Evolutionary conservation across 1,284 basidiomycete species (phyloP), one percentile per base, ranked within the genome.

Genomic region (Ganoderma boninense): DNA sequence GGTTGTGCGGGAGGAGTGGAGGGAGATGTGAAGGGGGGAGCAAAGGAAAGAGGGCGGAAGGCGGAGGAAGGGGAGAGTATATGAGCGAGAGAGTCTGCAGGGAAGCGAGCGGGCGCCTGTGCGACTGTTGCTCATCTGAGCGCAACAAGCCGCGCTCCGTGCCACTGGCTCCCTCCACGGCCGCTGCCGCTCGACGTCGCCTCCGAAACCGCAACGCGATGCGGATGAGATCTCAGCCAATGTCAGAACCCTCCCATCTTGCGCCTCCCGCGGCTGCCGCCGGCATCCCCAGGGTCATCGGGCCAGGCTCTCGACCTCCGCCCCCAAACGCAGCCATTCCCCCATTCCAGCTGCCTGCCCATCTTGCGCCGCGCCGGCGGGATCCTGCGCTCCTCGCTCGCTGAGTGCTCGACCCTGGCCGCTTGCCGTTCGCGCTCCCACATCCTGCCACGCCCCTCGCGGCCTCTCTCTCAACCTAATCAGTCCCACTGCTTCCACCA

Each of bases 381-480:
- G 57, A 38, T 59, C 57, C 7, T 59, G 57, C 29, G 57, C 57
- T 59, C 32, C 13, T 52, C 54, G 40, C 40, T 62, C 60, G 60
- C 60, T 62, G 60, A 62, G 60, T 62, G 23, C 43, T 40, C n/a
- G 60, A 26, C 23, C 38, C 40, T n/a, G n/a, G 38, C 60, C 60
- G 60, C 60, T 62, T 42, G 60, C 38, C 38, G n/a, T 62, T 62
- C 60, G 59, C 59, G 59, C 42, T 49, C 42, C 43, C 43, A 40
- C 56, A 59, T 57, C 57, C 44, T 49, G 64, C 40, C 60, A 62
- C 60, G 40, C 42, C 23, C 23, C 38, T 23, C 54, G 54, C 20
- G 40, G 60, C 60, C 40, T 13, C 38, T 14, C 40, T n/a, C 60
- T n/a, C 60, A 62, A 62, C 60, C 60, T 62, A 62, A 62, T 43